Conservation (phyloP, 2,329 filamentous ascomycete species). For the Seiridium unicorne region DNA sequence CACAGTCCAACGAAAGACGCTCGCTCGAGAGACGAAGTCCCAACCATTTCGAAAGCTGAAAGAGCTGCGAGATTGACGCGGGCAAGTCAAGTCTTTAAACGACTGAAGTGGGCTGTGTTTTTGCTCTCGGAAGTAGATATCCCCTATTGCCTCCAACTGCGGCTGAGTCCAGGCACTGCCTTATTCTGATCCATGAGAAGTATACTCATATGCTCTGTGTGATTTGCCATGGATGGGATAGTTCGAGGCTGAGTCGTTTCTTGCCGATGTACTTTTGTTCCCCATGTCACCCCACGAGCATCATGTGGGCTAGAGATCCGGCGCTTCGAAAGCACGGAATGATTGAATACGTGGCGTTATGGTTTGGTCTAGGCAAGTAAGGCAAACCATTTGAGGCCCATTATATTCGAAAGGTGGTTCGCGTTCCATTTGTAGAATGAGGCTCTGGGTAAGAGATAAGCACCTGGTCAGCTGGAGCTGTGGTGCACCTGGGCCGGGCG, state of each 20-base stretch:
- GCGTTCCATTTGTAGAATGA: neutral
- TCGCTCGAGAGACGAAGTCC: neutral
- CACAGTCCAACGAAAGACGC: too few species aligned
- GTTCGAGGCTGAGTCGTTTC: neutral
- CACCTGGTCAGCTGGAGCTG: neutral
- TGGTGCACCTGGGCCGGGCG: neutral
- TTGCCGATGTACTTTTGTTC: neutral
- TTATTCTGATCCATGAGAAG: too few species aligned
- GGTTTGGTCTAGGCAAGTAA: neutral
- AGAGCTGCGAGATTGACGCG: neutral
- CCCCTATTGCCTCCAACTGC: neutral
- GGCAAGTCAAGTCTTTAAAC: neutral
- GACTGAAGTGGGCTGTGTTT: neutral
- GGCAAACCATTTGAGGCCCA: neutral
- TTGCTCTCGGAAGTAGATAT: neutral
- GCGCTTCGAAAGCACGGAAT: neutral
- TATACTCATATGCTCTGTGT: too few species aligned
- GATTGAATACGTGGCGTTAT: neutral
- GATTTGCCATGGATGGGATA: too few species aligned
- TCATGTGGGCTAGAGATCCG: neutral
- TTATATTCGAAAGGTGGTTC: neutral
- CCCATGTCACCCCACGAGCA: neutral
- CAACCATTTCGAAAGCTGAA: neutral
- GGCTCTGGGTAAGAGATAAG: neutral
- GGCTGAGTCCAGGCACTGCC: neutral